Base-by-base conservation (phyloP, 31 red algal species). In the Bonnemaisonia californica region DNA sequence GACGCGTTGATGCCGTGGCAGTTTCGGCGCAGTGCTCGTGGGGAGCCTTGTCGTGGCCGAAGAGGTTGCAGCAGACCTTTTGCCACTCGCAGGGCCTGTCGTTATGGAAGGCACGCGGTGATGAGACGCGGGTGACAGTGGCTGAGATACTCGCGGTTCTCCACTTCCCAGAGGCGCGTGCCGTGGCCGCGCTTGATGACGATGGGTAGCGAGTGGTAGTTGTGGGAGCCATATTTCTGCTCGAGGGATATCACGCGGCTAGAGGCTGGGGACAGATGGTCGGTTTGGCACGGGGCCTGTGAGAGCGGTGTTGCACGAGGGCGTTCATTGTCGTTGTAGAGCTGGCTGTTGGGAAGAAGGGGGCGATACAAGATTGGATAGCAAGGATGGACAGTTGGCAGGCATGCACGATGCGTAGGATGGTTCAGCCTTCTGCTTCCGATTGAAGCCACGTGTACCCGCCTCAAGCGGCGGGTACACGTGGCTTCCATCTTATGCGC, bases 1-100 rank as follows among this genome's bases (percentile, higher is more conserved):
- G 47, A 95, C 88, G 42, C 87, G 81, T 99, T 99, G 32, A 96
- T 91, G 19, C 93, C 91, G 71, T 99, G 11, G 97, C 93, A 12
- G 97, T 93, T 86, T 99, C 97, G 19, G 79, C 93, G 12, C 77
- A 93, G 80, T 99, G 96, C 90, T 93, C 93, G 1, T 93, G 97
- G 5, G 96, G 62, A n/a, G 76, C 85, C n/a, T 87, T 78, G 3
- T 99, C 90, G 80, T 85, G 93, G 3, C 91, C 90, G 74, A 99
- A 94, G 2, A 77, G 77, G 16, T 89, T 54, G 26, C 91, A 94
- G 8, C 91, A 45, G 48, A 67, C 59, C 48, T 86, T 41, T 40
- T 91, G 77, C 63, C 92, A 96, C 37, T 96, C 37, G 57, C 86
- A 90, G 1, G 96, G 69, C 3, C 81, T 24, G 74, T 95, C 78